Percentiles rank a stretch among this genome's conserved stretches.
Evolutionary conservation across 164 flowering plant genomes (phyloP).

Genomic region (Kalanchoe fedtschenkoi): DNA sequence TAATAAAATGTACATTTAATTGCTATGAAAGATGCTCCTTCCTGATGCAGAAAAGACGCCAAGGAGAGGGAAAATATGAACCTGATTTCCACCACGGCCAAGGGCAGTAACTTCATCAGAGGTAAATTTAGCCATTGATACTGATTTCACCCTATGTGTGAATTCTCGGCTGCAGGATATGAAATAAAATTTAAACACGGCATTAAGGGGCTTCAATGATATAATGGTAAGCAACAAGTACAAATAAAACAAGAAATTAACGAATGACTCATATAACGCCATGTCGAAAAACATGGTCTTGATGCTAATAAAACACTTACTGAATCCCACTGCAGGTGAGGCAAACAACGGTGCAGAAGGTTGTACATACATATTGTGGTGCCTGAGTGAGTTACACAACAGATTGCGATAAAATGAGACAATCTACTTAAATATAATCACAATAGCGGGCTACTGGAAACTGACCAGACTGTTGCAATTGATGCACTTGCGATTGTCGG

Average conservation of each 20-base stretch:
- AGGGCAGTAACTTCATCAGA: slow-evolving; percentile 2
- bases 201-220: not conserved
- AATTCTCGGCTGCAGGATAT: slow-evolving; percentile 1
- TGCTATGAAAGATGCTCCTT: not conserved
- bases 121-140: slow-evolving; percentile 6
- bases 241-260: not conserved
- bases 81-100: slow-evolving; percentile 8
- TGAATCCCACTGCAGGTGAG: slow-evolving; percentile 8
- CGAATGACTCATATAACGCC: not conserved
- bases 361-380: slow-evolving; percentile 5
- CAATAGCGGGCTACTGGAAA: too few species aligned
- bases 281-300: not conserved
- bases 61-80: not conserved
- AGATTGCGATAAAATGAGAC: too few species aligned
- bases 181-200: not conserved
- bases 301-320: slow-evolving; percentile 2
- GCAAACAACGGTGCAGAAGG: not conserved
- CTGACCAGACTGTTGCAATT: not conserved
- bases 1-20: not conserved
- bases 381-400: not conserved
- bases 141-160: slow-evolving; percentile 5
- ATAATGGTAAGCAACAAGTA: not conserved
- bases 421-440: too few species aligned
- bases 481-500: not conserved
- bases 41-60: not conserved